Evolutionary conservation across 257 asterid species (phyloP).

Genomic region (Solanum clarkiae): DNA sequence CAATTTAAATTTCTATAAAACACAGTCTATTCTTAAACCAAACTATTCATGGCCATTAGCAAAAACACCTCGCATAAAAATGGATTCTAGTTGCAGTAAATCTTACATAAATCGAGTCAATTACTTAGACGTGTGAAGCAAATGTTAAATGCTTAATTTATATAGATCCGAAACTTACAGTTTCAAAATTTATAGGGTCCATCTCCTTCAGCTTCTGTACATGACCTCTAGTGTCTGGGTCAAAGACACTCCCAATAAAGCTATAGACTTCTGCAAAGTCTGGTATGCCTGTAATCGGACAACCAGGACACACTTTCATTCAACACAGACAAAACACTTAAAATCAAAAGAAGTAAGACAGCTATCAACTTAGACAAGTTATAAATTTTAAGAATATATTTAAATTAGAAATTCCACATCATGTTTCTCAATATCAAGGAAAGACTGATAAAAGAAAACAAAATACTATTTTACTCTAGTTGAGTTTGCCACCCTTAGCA

Average conservation of each 20-base stretch:
- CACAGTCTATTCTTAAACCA: neutral
- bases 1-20: neutral
- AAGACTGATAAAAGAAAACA: neutral
- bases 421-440: neutral
- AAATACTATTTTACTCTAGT: neutral
- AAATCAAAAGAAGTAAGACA: neutral
- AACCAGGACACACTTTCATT: neutral
- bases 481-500: neutral
- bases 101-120: neutral
- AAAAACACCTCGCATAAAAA: neutral
- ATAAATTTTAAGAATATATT: neutral
- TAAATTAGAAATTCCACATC: neutral
- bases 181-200: conserved; percentile 94
- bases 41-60: neutral
- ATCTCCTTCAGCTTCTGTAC: conserved; percentile 91
- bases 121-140: neutral
- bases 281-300: conserved; percentile 44
- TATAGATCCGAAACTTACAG: conserved; percentile 34
- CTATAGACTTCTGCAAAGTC: conserved; percentile 95
- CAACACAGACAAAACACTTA: neutral
- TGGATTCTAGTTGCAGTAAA: neutral
- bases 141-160: neutral
- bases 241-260: conserved; percentile 92
- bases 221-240: conserved; percentile 63
- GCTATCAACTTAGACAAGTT: neutral